A percentile compares a stretch with the other conserved stretches of the same genome.
Conservation (phyloP, 1,139 yeast genomes). For the Yamadazyma kanchanaburiensis region DNA sequence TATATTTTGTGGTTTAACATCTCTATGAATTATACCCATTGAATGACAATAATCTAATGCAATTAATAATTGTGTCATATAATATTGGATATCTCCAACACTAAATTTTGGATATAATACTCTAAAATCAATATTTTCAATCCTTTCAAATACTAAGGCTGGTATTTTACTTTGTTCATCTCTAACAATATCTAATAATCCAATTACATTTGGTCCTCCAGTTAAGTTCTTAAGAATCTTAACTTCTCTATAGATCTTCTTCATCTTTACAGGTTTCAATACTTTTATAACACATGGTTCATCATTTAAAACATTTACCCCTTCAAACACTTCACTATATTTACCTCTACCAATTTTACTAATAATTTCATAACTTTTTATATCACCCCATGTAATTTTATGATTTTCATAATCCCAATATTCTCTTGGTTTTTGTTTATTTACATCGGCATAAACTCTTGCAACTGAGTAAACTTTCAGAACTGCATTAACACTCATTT, state of each 20-base stretch:
- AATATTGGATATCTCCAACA: conserved; percentile 62
- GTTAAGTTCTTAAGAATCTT: conserved; percentile 71
- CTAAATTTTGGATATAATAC: conserved; percentile 66
- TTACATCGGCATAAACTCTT: conserved; percentile 86
- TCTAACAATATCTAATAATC: conserved; percentile 69
- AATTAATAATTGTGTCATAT: conserved; percentile 63
- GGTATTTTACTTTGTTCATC: conserved; percentile 73
- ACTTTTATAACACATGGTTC: conserved; percentile 69
- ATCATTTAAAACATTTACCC: conserved; percentile 44
- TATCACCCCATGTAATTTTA: conserved; percentile 69
- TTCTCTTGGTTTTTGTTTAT: conserved; percentile 70
- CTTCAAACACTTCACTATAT: conserved; percentile 93
- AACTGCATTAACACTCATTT: conserved; percentile 25
- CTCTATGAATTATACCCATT: conserved; percentile 82
- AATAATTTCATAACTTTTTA: conserved; percentile 82
- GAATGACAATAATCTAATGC: conserved; percentile 78
- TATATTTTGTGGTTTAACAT: conserved; percentile 80
- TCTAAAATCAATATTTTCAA: conserved; percentile 70
- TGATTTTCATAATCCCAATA: conserved; percentile 93
- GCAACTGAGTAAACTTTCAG: conserved; percentile 61
- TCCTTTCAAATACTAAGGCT: conserved; percentile 69
- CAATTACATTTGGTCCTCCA: conserved; percentile 73
- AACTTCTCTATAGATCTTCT: conserved; percentile 74
- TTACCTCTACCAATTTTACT: conserved; percentile 95
- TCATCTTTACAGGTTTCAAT: conserved; percentile 74